Percentiles rank a stretch among this genome's conserved stretches.
These are phyloP conservation scores for Trichosporon sp. DNA, from an alignment of 1,284 basidiomycete species.

Conservation along the genomic window DNA sequence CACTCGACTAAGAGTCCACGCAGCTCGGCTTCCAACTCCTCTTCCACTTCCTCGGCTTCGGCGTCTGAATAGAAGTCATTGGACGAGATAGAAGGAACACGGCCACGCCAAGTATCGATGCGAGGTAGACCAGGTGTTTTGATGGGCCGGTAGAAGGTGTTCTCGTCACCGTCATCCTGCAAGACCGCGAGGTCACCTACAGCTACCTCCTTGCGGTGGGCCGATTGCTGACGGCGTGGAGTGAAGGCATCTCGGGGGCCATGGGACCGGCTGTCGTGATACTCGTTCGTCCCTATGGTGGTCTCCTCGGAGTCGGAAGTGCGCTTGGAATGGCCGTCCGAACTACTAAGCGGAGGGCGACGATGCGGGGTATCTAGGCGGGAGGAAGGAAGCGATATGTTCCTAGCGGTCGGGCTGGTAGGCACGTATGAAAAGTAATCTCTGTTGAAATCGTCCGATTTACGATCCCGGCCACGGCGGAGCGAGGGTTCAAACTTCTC, in stretches of 20 bases:
- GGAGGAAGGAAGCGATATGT: background rate
- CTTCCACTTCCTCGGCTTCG: slow-evolving; percentile 24
- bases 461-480: background rate
- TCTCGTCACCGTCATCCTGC: slow-evolving; percentile 23
- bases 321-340: background rate
- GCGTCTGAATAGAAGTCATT: background rate
- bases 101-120: slow-evolving; percentile 34
- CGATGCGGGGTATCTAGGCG: background rate
- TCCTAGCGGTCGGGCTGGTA: slow-evolving; percentile 25
- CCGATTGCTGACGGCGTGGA: slow-evolving; percentile 19
- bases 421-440: slow-evolving; percentile 48
- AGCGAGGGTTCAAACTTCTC: slow-evolving; percentile 59
- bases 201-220: slow-evolving; percentile 45
- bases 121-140: slow-evolving; percentile 43
- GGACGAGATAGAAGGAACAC: background rate
- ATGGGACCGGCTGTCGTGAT: background rate
- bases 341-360: background rate
- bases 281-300: background rate
- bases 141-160: slow-evolving; percentile 39
- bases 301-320: slow-evolving; percentile 11
- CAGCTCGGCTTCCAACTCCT: slow-evolving; percentile 57
- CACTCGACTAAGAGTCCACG: slow-evolving; percentile 93
- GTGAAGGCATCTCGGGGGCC: background rate
- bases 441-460: background rate
- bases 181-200: slow-evolving; percentile 55